Base-by-base conservation (phyloP, 352 stramenopile genomes). In the Globisporangium uncinulatum region DNA sequence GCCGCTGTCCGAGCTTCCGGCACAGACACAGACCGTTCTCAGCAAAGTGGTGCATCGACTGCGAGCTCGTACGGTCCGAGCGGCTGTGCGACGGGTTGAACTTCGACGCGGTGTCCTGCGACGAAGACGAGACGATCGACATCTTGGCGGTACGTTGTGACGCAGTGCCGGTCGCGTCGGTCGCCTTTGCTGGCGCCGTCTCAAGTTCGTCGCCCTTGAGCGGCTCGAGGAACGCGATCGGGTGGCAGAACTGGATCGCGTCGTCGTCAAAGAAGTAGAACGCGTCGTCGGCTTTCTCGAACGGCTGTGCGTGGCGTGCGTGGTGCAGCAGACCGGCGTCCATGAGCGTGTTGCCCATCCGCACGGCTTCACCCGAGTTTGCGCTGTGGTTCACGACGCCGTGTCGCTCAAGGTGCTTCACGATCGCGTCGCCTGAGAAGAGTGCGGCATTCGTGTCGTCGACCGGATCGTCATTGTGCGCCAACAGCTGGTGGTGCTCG, bases 261-360 rank as follows among this genome's bases (percentile, higher is more conserved):
- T 73, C 62, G 13, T 70, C 62, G 49, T 51, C 46, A 20, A 20
- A 48, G 43, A 48, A 48, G 57, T 87, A 74, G 34, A 71, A 54
- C 1, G 65, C 46, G 19, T 61, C 51, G 54, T 47, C 42, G 6
- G 43, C 43, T 29, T 31, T 47, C 49, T 75, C 66, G 43, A 83
- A 84, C 8, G 62, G 46, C 7, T 58, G 63, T 3, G 67, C 58
- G 42, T 89, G 79, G 10, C 51, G 54, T 37, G 72, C 9, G 51
- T 88, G 78, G 9, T 88, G 78, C 34, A 88, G 59, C 47, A 83
- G 73, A 0, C 78, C 78, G 6, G 76, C 73, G 36, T 86, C 78
- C 76, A 88, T 88, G 0, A 86, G 50, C 17, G 70, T 70, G 19
- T 77, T 81, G 42, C 76, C 78, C 31, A 88, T 54, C 0, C 76